These are phyloP conservation scores for Trifolium dubium DNA, from an alignment of 306 rosid species.

Conservation along the genomic window DNA sequence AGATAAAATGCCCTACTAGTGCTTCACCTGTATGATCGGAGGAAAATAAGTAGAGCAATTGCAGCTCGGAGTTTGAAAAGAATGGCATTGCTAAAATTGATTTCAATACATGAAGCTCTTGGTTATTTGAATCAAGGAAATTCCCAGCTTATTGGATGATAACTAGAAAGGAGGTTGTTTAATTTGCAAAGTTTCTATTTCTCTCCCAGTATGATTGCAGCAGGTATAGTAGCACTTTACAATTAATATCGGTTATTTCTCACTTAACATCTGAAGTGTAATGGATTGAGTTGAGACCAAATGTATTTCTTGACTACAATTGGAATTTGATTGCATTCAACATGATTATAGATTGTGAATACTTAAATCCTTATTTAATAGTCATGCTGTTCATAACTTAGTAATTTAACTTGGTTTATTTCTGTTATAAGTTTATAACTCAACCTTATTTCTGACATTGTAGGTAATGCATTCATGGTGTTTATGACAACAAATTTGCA, in stretches of 20 bases:
- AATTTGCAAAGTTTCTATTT: not conserved
- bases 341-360: slow-evolving; percentile 2
- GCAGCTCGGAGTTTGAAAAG: slow-evolving; percentile 34
- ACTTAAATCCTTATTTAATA: slow-evolving; percentile 13
- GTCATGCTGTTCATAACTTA: not conserved
- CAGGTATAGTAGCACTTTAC: slow-evolving; percentile 38
- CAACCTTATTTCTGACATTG: slow-evolving; percentile 30
- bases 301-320: not conserved
- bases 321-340: not conserved
- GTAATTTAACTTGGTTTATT: not conserved
- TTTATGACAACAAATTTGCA: slow-evolving; percentile 23
- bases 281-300: not conserved
- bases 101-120: slow-evolving; percentile 16
- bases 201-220: slow-evolving; percentile 32
- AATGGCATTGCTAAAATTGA: slow-evolving; percentile 26
- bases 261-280: slow-evolving; percentile 27
- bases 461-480: slow-evolving; percentile 7
- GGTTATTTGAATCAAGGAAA: slow-evolving; percentile 16
- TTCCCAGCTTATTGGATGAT: slow-evolving; percentile 7
- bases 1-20: slow-evolving; percentile 41
- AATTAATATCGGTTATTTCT: slow-evolving; percentile 16
- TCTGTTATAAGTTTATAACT: slow-evolving; percentile 17
- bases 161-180: not conserved
- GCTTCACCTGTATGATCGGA: slow-evolving; percentile 14
- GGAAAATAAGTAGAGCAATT: slow-evolving; percentile 33